Conservation (phyloP, 2,329 filamentous ascomycete species). For the Colletotrichum tamarilloi region DNA sequence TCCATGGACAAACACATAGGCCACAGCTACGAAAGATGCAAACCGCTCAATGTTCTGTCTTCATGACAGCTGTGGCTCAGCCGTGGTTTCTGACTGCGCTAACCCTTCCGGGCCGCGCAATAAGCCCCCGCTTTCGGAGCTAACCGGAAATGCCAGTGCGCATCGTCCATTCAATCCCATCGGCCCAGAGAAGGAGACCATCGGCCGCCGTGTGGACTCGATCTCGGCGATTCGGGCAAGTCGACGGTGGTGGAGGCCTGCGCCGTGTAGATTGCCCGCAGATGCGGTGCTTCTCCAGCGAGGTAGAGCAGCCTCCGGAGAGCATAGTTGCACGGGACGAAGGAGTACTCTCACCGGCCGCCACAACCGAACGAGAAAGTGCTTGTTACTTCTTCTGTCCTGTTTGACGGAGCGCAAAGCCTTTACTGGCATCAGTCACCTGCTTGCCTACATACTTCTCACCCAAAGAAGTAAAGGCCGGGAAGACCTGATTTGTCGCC, state of each 20-base stretch:
- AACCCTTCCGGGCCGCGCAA: slow-evolving; percentile 15
- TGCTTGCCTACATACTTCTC: background rate
- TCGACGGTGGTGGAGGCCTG: background rate
- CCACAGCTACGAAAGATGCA: background rate
- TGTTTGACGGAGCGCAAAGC: background rate
- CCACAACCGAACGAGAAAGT: background rate
- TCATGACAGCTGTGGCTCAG: slow-evolving; percentile 24
- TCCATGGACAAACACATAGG: background rate
- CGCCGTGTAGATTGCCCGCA: background rate
- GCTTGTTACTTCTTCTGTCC: background rate
- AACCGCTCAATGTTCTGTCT: slow-evolving; percentile 23
- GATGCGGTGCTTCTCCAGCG: background rate
- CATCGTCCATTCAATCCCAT: slow-evolving; percentile 1
- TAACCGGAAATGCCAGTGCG: slow-evolving; percentile 23
- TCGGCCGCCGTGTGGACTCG: slow-evolving; percentile 4
- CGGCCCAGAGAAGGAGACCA: background rate
- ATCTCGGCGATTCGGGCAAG: background rate
- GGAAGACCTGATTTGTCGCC: background rate
- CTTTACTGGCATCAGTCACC: background rate
- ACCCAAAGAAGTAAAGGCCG: background rate
- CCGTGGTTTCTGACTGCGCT: slow-evolving; percentile 12
- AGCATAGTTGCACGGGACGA: background rate
- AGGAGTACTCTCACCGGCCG: background rate
- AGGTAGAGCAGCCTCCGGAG: background rate
- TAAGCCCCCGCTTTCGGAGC: slow-evolving; percentile 28